A percentile compares a stretch with the other conserved stretches of the same genome.
Evolutionary conservation across 768 basidiomycete genomes (phyloP).

Genomic region (Mycena chlorophos): DNA sequence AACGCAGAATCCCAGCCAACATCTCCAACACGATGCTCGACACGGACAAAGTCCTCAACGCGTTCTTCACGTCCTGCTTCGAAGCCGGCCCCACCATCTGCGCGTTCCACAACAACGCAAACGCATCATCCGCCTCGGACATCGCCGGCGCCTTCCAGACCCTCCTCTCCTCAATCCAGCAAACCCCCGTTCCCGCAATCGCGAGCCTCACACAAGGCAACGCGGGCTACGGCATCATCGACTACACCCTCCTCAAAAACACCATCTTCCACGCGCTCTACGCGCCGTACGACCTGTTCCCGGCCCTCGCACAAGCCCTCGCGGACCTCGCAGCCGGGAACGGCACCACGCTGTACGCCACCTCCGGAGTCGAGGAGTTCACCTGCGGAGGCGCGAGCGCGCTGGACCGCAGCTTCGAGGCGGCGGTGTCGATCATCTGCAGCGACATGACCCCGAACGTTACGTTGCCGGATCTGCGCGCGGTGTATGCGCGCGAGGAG

Average conservation of each 20-base stretch:
- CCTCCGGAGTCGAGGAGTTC: conserved; percentile 2
- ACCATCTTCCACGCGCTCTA: conserved; percentile 26
- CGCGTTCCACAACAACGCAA: conserved; percentile 22
- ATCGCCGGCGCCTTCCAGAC: conserved; percentile 21
- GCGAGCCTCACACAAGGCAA: not conserved
- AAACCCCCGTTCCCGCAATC: conserved; percentile 24
- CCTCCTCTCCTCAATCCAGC: conserved; percentile 18
- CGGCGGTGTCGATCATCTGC: conserved; percentile 15
- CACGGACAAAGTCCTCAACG: conserved; percentile 26
- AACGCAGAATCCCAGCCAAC: conserved; percentile 4
- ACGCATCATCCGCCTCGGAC: conserved; percentile 18
- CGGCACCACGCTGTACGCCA: conserved; percentile 19
- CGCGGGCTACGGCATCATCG: conserved; percentile 26
- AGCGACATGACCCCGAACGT: conserved; percentile 12
- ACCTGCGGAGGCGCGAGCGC: not conserved
- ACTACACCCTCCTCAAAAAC: conserved; percentile 21
- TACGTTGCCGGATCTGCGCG: conserved; percentile 12
- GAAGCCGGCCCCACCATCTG: conserved; percentile 26
- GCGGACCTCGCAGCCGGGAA: conserved; percentile 29
- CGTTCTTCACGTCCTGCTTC: conserved; percentile 26
- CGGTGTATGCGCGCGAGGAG: conserved; percentile 6
- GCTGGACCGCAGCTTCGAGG: conserved; percentile 6
- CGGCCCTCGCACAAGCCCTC: conserved; percentile 22
- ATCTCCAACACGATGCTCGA: conserved; percentile 23
- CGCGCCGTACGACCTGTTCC: conserved; percentile 23